These are phyloP conservation scores for Buddleja alternifolia DNA, from an alignment of 257 asterid genomes.

Conservation along the genomic window DNA sequence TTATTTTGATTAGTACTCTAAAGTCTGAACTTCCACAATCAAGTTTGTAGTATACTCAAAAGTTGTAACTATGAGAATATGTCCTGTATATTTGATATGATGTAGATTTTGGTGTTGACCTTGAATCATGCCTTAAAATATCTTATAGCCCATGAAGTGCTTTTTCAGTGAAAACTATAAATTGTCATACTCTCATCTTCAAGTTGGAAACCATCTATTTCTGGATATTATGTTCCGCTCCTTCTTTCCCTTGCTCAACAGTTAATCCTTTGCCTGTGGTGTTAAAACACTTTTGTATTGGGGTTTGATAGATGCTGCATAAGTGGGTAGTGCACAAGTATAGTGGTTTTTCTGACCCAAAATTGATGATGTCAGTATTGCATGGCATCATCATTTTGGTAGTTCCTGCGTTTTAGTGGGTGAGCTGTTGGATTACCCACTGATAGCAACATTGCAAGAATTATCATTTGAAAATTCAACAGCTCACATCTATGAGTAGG, in stretches of 20 bases:
- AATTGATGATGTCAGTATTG: background rate
- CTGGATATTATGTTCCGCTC: background rate
- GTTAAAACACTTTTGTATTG: background rate
- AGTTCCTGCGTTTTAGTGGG: background rate
- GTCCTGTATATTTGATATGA: background rate
- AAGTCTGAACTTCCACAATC: constrained; percentile 5
- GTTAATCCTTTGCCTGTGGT: background rate
- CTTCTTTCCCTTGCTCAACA: background rate
- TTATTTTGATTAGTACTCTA: constrained; percentile 18
- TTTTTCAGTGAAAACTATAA: background rate
- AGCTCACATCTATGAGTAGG: constrained; percentile 10
- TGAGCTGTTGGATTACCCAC: constrained; percentile 4
- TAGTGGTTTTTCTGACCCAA: background rate
- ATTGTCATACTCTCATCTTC: background rate
- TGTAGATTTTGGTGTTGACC: constrained; percentile 4
- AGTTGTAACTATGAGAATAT: constrained; percentile 8
- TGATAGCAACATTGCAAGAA: background rate
- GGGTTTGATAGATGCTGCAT: background rate
- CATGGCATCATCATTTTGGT: constrained; percentile 15
- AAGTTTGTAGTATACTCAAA: constrained; percentile 18
- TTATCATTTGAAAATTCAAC: constrained; percentile 22
- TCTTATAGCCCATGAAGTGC: constrained; percentile 23
- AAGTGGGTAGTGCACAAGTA: constrained; percentile 4
- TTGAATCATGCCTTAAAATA: constrained; percentile 18
- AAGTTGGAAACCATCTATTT: constrained; percentile 6